Conservation (phyloP, 2,329 filamentous ascomycete species). For the Penicillium sp. region DNA sequence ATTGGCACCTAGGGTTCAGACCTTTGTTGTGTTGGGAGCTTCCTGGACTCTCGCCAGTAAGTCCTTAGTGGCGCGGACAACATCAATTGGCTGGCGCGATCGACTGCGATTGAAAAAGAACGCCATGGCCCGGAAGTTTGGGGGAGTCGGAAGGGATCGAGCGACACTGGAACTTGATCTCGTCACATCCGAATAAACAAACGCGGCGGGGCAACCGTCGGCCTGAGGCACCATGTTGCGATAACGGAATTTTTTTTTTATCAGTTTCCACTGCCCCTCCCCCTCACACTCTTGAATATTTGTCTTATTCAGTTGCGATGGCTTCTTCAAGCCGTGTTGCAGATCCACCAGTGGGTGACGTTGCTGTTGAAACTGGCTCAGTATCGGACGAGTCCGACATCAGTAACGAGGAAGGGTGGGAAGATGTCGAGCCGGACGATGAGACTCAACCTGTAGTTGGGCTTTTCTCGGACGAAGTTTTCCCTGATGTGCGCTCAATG, state of each 20-base stretch:
- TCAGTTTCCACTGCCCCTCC: background rate
- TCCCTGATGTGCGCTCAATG: constrained; percentile 60
- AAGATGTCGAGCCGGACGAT: constrained; percentile 57
- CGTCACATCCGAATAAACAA: constrained; percentile 22
- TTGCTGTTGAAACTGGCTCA: constrained; percentile 22
- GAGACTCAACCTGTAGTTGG: constrained; percentile 61
- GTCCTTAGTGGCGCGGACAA: constrained; percentile 59
- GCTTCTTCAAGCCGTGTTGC: constrained; percentile 25
- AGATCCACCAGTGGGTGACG: constrained; percentile 19
- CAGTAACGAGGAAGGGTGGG: constrained; percentile 50
- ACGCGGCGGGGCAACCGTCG: constrained; percentile 23
- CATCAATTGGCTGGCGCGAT: constrained; percentile 56
- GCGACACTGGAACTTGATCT: constrained; percentile 8
- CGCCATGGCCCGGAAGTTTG: constrained; percentile 49
- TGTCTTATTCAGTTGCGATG: constrained; percentile 16
- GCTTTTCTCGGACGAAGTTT: constrained; percentile 61
- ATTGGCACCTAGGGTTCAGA: constrained; percentile 40
- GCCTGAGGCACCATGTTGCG: constrained; percentile 19
- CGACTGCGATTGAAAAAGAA: constrained; percentile 62
- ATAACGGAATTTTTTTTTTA: constrained; percentile 23
- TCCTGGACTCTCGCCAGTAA: constrained; percentile 57
- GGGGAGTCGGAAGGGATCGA: constrained; percentile 10
- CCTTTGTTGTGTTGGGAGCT: constrained; percentile 52
- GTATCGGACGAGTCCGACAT: constrained; percentile 44
- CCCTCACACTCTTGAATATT: background rate